Evolutionary conservation across 176 grass and related monocot genomes (phyloP), one percentile per base, ranked within the genome.

Genomic region (Metroxylon sagu): DNA sequence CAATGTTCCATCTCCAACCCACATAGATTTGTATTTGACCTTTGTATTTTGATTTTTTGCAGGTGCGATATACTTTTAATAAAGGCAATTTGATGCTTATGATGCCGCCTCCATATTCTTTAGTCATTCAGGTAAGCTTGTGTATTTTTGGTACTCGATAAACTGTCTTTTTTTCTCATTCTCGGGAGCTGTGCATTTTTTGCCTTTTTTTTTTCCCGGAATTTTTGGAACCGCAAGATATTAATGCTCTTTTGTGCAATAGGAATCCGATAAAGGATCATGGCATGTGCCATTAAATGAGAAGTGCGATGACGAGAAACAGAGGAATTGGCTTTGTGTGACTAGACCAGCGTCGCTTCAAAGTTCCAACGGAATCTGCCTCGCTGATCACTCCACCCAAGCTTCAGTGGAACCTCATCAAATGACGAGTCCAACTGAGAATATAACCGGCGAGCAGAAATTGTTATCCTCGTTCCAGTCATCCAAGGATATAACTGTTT

Each of bases 21-120:
- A 43, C 7, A 18, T 43, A 62, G 16, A 19, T 43, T 14, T 26
- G 53, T 31, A 5, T n/a, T 4, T 12, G 19, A 50, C n/a, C 50
- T 58, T 5, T 49, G 5, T 26, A 50, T 27, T 70, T 58, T 57
- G 5, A 27, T 6, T 23, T 16, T 29, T 30, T 31, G 18, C 62
- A 95, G 86, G 86, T 87, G 50, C 87, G 84, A 53, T 95, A 95
- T 75, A 95, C 83, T 64, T 95, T 87, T 66, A 76, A 50, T 26
- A 95, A 90, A 81, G 83, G 86, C 57, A 84, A 71, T 14, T 72
- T 74, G 1, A 67, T 82, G 48, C 83, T 95, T 69, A 30, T 79
- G 61, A 77, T 89, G 86, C 83, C 91, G 65, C 74, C 91, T 0
- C 71, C 83, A 52, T 96, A 90, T 79, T 87, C 91, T 72, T 84